These are phyloP conservation scores for Penicillium sp. DNA, from an alignment of 2,329 filamentous ascomycete genomes.

Conservation along the genomic window DNA sequence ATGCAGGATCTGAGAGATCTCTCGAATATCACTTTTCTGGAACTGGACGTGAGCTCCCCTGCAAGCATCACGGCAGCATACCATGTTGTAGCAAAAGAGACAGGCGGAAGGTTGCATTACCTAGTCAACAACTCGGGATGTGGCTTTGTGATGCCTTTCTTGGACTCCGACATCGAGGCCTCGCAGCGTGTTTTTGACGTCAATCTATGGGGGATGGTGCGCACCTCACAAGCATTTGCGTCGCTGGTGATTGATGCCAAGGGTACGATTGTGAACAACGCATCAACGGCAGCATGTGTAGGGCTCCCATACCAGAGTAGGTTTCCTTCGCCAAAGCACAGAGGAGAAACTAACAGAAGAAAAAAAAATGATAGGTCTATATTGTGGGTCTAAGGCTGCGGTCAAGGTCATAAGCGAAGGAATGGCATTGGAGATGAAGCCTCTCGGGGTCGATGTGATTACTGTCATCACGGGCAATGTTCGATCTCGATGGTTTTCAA, in stretches of 20 bases:
- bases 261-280: constrained; percentile 23
- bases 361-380: no score
- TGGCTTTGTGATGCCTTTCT: constrained; percentile 34
- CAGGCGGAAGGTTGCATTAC: constrained; percentile 37
- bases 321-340: no score
- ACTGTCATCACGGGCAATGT: no score
- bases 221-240: constrained; percentile 24
- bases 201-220: constrained; percentile 17
- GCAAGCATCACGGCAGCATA: constrained; percentile 31
- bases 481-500: no score
- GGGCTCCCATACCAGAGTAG: no score
- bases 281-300: no score
- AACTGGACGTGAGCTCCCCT: constrained; percentile 33
- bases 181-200: constrained; percentile 25
- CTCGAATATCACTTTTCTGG: constrained; percentile 27
- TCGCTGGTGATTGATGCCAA: constrained; percentile 24
- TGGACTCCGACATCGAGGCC: constrained; percentile 36
- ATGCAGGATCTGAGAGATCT: constrained; percentile 25
- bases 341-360: no score
- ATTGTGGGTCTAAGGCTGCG: no score
- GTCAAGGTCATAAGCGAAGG: no score
- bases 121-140: constrained; percentile 48
- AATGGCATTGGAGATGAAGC: no score
- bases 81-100: constrained; percentile 22
- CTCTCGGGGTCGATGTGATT: no score